phyloP scores from a whole-genome alignment of 768 basidiomycete species.

The Lactifluus piperatus region DNA sequence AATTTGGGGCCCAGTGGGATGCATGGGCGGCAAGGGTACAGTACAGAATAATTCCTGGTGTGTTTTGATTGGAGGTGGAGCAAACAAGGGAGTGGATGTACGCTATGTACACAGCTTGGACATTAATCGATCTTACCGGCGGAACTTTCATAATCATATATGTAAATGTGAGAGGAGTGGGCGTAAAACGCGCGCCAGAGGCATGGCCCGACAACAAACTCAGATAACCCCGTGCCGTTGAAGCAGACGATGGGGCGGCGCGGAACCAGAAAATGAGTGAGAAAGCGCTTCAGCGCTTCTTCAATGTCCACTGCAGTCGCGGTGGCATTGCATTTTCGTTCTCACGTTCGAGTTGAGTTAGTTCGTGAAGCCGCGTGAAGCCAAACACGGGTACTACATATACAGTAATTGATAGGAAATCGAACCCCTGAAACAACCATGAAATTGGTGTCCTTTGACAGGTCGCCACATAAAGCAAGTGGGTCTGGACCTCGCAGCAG shows the following conservation, averaged over 20 bases:
- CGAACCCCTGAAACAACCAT: neutral
- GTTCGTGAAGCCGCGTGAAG: too few species aligned
- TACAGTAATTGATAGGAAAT: too few species aligned
- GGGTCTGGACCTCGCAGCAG: neutral
- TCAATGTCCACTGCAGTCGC: too few species aligned
- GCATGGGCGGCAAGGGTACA: slow-evolving; percentile 16
- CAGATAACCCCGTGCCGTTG: neutral
- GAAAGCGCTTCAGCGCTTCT: too few species aligned
- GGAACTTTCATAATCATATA: neutral
- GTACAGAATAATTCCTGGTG: slow-evolving; percentile 16
- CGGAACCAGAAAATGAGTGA: neutral
- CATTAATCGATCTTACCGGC: neutral
- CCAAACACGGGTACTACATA: too few species aligned
- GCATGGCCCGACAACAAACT: neutral
- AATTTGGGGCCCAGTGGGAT: slow-evolving; percentile 18
- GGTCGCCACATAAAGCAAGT: neutral
- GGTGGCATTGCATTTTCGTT: neutral
- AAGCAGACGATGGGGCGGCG: neutral
- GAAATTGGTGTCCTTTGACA: neutral
- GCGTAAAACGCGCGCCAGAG: neutral
- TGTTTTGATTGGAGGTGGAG: slow-evolving; percentile 3
- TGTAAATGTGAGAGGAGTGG: neutral
- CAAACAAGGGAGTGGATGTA: neutral
- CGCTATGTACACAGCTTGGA: neutral
- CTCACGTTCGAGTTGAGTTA: neutral